Conservation (phyloP, 179 eudicot species). For the Beta corolliflora region DNA sequence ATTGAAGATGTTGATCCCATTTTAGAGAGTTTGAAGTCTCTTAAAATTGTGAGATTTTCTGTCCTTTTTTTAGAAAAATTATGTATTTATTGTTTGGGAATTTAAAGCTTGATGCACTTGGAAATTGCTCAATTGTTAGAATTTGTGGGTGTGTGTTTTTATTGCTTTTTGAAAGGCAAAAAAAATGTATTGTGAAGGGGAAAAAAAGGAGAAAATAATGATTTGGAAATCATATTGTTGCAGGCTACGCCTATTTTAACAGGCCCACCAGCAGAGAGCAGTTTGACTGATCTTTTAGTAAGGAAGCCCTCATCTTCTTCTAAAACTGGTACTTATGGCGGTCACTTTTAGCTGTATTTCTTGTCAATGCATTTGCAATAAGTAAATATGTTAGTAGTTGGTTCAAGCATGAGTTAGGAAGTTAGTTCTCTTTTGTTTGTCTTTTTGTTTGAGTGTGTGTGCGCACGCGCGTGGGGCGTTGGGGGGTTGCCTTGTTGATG, state of each 20-base stretch:
- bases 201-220: background rate
- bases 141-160: too few species aligned
- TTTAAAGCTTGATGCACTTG: too few species aligned
- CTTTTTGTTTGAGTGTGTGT: background rate
- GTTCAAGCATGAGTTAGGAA: too few species aligned
- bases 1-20: slow-evolving; percentile 63
- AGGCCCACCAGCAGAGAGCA: slow-evolving; percentile 64
- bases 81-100: background rate
- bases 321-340: slow-evolving; percentile 32
- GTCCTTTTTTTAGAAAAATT: background rate
- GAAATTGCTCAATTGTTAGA: too few species aligned
- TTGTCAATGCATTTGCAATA: background rate
- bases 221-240: slow-evolving; percentile 13
- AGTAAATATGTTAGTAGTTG: background rate
- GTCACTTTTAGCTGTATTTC: background rate
- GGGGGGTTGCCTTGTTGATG: background rate
- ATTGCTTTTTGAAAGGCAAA: too few species aligned
- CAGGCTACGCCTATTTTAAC: slow-evolving; percentile 80
- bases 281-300: slow-evolving; percentile 84
- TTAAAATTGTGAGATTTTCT: slow-evolving; percentile 51
- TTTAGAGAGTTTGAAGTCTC: slow-evolving; percentile 64
- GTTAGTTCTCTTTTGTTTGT: background rate
- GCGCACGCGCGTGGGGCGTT: too few species aligned
- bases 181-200: too few species aligned
- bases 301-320: slow-evolving; percentile 71